Percentiles rank a stretch among this genome's conserved stretches.
Conservation (phyloP, 1,284 basidiomycete species). For the Cutaneotrichosporon cavernicola region DNA sequence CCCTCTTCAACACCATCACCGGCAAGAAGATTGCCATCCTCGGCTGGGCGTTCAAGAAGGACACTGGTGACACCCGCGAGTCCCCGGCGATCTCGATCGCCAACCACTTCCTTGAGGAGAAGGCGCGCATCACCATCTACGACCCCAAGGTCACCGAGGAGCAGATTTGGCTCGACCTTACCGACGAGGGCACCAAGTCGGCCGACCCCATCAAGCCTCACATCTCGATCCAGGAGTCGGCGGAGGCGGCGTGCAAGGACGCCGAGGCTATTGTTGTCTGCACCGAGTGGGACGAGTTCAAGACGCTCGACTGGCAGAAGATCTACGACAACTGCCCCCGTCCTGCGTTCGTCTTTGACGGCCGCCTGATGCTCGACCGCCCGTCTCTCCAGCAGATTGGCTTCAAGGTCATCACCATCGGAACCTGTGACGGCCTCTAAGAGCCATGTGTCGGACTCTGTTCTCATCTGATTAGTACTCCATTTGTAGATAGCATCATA, state of each 20-base stretch:
- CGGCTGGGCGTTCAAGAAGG: slow-evolving; percentile 88
- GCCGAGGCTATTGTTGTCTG: slow-evolving; percentile 87
- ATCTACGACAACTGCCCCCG: slow-evolving; percentile 89
- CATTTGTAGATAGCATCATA: slow-evolving; percentile 26
- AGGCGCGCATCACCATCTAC: slow-evolving; percentile 81
- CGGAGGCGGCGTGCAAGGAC: slow-evolving; percentile 80
- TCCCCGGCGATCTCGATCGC: slow-evolving; percentile 94
- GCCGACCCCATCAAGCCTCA: slow-evolving; percentile 68
- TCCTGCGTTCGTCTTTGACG: slow-evolving; percentile 91
- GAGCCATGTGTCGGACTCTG: background rate
- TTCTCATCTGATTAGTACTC: slow-evolving; percentile 2
- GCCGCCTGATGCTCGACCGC: slow-evolving; percentile 67
- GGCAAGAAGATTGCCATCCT: slow-evolving; percentile 90
- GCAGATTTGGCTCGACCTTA: slow-evolving; percentile 59
- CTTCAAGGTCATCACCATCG: slow-evolving; percentile 71
- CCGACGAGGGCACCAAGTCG: slow-evolving; percentile 54
- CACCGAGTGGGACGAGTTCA: slow-evolving; percentile 96
- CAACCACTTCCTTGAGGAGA: slow-evolving; percentile 88
- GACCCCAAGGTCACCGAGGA: slow-evolving; percentile 73
- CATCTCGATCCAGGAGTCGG: slow-evolving; percentile 72
- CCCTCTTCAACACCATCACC: slow-evolving; percentile 86
- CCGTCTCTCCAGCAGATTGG: slow-evolving; percentile 79
- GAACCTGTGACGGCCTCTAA: slow-evolving; percentile 51
- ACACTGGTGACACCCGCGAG: slow-evolving; percentile 96
- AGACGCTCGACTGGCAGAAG: slow-evolving; percentile 78